Percentiles rank a stretch among this genome's conserved stretches.
Evolutionary conservation across 2,329 filamentous ascomycete genomes (phyloP).

Genomic region (Colletotrichum chlorophyti): DNA sequence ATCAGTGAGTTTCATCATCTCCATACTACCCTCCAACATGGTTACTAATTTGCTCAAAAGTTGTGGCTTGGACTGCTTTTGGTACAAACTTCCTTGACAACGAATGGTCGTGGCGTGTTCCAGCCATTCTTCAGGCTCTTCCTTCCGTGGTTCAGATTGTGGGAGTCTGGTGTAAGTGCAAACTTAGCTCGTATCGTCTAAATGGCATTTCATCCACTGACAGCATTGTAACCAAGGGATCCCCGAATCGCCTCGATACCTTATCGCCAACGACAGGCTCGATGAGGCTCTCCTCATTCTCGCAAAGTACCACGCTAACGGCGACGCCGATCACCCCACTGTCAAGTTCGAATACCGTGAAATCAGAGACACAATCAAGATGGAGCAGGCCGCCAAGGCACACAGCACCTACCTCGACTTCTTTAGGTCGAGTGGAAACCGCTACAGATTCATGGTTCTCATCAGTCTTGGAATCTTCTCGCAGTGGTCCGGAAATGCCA

Average conservation of each 20-base stretch:
- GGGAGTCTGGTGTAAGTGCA: constrained; percentile 65
- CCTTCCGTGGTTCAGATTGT: constrained; percentile 66
- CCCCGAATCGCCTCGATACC: constrained; percentile 58
- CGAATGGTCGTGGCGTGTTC: constrained; percentile 72
- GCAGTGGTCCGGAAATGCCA: constrained; percentile 71
- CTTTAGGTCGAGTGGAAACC: constrained; percentile 66
- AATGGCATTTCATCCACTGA: not conserved
- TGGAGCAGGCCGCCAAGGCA: constrained; percentile 50
- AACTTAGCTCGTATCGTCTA: too few species aligned
- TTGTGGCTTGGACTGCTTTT: constrained; percentile 68
- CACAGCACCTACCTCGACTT: constrained; percentile 66
- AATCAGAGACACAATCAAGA: constrained; percentile 54
- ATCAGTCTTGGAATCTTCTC: constrained; percentile 70
- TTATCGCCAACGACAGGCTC: constrained; percentile 34
- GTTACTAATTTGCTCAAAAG: too few species aligned
- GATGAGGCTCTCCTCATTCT: constrained; percentile 57
- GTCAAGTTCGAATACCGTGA: constrained; percentile 58
- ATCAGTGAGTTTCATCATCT: constrained; percentile 50
- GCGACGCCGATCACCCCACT: constrained; percentile 46
- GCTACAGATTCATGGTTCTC: constrained; percentile 66
- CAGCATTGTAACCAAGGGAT: constrained; percentile 40
- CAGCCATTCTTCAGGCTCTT: constrained; percentile 66
- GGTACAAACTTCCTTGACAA: constrained; percentile 62
- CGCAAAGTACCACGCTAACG: constrained; percentile 55
- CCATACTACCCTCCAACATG: too few species aligned